Percentiles rank a stretch among this genome's conserved stretches.
These are phyloP conservation scores for Silene coronaria DNA, from an alignment of 179 eudicot genomes.

Conservation along the genomic window DNA sequence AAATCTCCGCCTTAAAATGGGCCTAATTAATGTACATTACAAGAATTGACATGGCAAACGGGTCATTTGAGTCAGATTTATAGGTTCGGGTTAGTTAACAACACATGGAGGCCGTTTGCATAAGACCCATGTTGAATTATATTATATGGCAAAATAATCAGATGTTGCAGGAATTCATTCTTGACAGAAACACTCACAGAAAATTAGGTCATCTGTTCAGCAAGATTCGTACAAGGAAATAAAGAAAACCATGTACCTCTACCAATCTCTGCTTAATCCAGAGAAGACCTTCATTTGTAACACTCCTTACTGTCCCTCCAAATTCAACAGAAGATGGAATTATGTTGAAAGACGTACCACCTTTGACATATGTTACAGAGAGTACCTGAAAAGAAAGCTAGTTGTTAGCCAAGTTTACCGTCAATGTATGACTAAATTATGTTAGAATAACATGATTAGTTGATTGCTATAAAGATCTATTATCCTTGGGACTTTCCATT, in stretches of 20 bases:
- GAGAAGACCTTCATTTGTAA: conserved; percentile 64
- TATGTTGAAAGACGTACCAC: conserved; percentile 58
- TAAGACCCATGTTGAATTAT: too few species aligned
- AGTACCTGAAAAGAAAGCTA: conserved; percentile 62
- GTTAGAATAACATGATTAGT: not conserved
- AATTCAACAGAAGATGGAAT: conserved; percentile 65
- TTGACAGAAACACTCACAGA: not conserved
- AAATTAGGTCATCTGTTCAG: not conserved
- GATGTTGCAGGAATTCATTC: not conserved
- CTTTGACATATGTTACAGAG: conserved; percentile 69
- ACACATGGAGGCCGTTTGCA: not conserved
- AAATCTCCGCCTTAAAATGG: too few species aligned
- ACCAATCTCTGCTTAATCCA: conserved; percentile 54
- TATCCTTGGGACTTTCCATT: not conserved
- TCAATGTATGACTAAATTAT: not conserved
- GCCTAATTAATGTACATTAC: not conserved
- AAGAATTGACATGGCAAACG: not conserved
- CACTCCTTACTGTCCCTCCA: conserved; percentile 81
- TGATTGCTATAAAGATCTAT: not conserved
- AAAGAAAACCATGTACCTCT: conserved; percentile 47
- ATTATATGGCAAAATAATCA: not conserved
- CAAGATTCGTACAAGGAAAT: not conserved
- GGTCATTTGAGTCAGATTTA: not conserved
- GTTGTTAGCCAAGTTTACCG: conserved; percentile 15
- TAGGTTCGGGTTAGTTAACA: not conserved